Base-by-base conservation (phyloP, 176 grass and related monocot genomes). In the Hsuehochloa calcarea region DNA sequence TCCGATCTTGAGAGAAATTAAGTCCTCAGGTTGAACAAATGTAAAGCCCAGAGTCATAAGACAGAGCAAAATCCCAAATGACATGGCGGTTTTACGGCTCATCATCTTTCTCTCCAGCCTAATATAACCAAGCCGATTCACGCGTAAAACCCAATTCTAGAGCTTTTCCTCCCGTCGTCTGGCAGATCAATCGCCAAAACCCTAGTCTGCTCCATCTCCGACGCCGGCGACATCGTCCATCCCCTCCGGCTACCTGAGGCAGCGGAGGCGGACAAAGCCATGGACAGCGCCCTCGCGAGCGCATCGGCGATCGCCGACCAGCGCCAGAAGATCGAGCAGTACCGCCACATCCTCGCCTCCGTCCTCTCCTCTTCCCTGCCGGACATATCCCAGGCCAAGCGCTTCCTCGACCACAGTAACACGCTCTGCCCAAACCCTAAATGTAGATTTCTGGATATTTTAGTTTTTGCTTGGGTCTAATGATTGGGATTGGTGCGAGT, bases 321-420 rank as follows among this genome's bases (percentile, higher is more conserved):
- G 84, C 81, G 91, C 54, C 97, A 99, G 85, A 99, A 99, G 93
- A 99, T 99, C 71, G 93, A 99, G 81, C 90, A 96, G 84, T 99
- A 99, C 90, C 89, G 88, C 78, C 82, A 88, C 88, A 99, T 99
- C 84, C 97, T 99, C 74, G 92, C 97, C 74, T 92, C 96, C 74
- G 78, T 99, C 67, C 88, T 99, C 78, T 86, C 96, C 6, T 94
- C 90, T 22, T 92, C 93, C 38, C 88, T 88, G 50, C 88, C 90
- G 74, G 90, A 96, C 74, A 90, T 94, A 86, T 74, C 96, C 29
- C 91, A 96, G 82, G 93, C 93, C 80, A 99, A 96, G 88, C 90
- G 93, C 51, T 99, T 99, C 84, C 91, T 99, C 55, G 92, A 92
- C 78, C 96, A 99, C 84, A 99, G 96, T 99, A 96, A 70, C 29